These are phyloP conservation scores for Globisporangium carolinianum DNA, from an alignment of 352 stramenopile species.

Conservation along the genomic window DNA sequence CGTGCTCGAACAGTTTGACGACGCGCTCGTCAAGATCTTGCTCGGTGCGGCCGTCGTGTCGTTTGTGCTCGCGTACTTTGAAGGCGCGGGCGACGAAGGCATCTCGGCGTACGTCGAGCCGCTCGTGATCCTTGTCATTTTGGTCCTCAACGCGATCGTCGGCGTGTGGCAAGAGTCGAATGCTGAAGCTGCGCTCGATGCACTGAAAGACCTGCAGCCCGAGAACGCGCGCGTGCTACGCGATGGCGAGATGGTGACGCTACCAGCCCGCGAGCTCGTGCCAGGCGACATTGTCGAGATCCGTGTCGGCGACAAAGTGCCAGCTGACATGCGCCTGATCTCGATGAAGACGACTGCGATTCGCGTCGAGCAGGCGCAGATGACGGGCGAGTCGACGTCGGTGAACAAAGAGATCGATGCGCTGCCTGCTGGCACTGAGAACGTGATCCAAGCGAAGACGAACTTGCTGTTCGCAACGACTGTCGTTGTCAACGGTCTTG, in stretches of 20 bases:
- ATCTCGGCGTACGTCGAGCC: constrained; percentile 94
- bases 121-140: constrained; percentile 95
- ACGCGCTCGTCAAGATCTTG: constrained; percentile 98
- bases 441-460: constrained; percentile 87
- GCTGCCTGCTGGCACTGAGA: constrained; percentile 55
- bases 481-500: constrained; percentile 95
- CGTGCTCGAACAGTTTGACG: constrained; percentile 98
- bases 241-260: constrained; percentile 74
- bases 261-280: constrained; percentile 90
- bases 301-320: constrained; percentile 95
- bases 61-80: constrained; percentile 90
- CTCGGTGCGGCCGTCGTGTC: constrained; percentile 94
- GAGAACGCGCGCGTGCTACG: constrained; percentile 87
- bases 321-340: constrained; percentile 94
- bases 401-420: constrained; percentile 90
- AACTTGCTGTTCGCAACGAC: constrained; percentile 98
- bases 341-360: constrained; percentile 93
- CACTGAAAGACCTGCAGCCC: constrained; percentile 94
- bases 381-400: constrained; percentile 95
- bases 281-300: constrained; percentile 97
- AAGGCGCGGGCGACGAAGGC: constrained; percentile 81
- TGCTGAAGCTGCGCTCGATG: constrained; percentile 90
- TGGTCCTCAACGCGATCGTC: constrained; percentile 95
- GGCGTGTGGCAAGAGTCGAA: constrained; percentile 96
- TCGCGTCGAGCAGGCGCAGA: constrained; percentile 92